These are phyloP conservation scores for Endogone sp. DNA, from an alignment of 192 early-diverging fungal species.

Conservation along the genomic window DNA sequence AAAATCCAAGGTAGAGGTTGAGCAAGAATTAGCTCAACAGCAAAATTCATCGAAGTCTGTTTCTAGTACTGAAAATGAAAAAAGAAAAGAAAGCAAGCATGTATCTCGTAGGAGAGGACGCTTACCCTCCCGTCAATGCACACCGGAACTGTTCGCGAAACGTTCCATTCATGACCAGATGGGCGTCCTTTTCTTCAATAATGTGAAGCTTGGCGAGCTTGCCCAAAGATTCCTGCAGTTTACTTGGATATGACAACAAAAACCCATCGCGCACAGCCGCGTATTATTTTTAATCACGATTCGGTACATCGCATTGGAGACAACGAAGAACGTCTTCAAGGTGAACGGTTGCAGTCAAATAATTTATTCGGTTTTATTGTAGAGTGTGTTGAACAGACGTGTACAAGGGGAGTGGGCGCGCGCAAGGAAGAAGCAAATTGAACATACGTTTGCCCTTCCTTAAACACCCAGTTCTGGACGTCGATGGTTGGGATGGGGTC, in stretches of 20 bases:
- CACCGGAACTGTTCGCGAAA: conserved; percentile 69
- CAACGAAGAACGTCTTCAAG: no score
- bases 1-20: no score
- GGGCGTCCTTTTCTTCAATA: conserved; percentile 44
- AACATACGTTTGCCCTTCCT: conserved; percentile 29
- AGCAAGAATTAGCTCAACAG: no score
- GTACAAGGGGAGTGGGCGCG: neutral
- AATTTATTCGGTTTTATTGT: neutral
- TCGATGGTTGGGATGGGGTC: conserved; percentile 55
- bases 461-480: conserved; percentile 30
- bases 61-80: no score
- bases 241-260: conserved; percentile 34
- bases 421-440: neutral
- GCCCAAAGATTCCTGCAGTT: conserved; percentile 60
- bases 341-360: neutral
- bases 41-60: no score
- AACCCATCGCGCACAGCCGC: no score
- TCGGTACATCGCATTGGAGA: neutral
- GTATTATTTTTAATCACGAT: no score
- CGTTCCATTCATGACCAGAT: conserved; percentile 57
- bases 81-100: no score
- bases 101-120: neutral
- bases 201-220: conserved; percentile 73
- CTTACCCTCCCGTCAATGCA: conserved; percentile 69
- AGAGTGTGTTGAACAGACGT: neutral